Percentiles rank a stretch among this genome's conserved stretches.
phyloP scores from a whole-genome alignment of 441 rosid genomes.

The Brassica hybrid region DNA sequence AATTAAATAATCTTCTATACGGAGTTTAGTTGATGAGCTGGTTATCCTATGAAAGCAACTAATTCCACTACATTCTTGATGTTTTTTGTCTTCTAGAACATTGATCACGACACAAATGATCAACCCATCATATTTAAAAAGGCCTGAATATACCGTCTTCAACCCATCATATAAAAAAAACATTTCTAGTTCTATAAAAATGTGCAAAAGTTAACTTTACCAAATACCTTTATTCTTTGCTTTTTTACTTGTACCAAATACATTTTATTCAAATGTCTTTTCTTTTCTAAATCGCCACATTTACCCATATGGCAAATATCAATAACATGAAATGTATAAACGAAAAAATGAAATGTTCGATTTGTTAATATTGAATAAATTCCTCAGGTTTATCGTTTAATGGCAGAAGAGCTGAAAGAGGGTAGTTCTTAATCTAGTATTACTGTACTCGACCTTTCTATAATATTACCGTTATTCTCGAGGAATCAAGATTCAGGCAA shows the following conservation, averaged over 20 bases:
- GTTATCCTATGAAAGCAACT: constrained; percentile 42
- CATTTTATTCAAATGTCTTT: neutral
- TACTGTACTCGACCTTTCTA: neutral
- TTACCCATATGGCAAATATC: neutral
- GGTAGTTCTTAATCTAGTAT: neutral
- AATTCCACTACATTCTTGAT: constrained; percentile 41
- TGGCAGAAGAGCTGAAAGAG: constrained; percentile 4
- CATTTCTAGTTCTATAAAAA: neutral
- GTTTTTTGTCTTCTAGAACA: constrained; percentile 40
- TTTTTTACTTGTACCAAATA: neutral
- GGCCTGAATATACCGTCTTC: neutral
- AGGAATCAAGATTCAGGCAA: neutral
- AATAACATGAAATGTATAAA: neutral
- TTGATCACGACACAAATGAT: constrained; percentile 26
- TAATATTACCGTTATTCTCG: neutral
- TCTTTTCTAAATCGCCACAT: neutral
- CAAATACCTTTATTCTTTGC: neutral
- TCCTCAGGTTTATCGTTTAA: neutral
- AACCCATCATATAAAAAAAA: neutral
- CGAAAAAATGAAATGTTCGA: neutral
- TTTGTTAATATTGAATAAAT: neutral
- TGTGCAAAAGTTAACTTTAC: neutral
- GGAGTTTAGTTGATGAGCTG: constrained; percentile 42
- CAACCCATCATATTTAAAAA: too few relatives aligned
- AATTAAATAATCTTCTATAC: constrained; percentile 7